Evolutionary conservation across 2,329 filamentous ascomycete species (phyloP), one percentile per base, ranked within the genome.

Genomic region (Colletotrichum trifolii): DNA sequence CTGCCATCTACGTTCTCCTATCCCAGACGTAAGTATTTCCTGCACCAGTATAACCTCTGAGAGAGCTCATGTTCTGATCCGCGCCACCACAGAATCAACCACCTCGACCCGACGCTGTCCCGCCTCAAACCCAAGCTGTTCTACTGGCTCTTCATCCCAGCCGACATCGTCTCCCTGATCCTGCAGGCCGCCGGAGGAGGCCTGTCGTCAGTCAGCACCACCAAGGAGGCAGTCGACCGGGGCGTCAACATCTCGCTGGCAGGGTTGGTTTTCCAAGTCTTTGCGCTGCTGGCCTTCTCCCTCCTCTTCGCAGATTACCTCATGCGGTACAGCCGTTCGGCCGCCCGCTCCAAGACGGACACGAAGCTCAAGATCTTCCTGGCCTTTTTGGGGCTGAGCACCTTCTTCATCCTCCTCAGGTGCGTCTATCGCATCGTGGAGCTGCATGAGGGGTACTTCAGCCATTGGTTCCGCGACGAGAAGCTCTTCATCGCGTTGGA

Each of bases 401-500:
- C 85, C 3, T 48, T 88, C 7, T 81, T 82, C 55, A 84, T 90
- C 67, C 81, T 89, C 54, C 80, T 85, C 8, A 78, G 87, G 33
- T 87, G 83, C 53, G 80, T 84, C 35, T 90, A 87, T 70, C 82
- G 87, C 48, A 84, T 88, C 36, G 83, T 82, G 0, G 87, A 90
- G 76, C 72, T 90, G 61, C 81, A 80, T 48, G 78, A 85, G 36
- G 87, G 87, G 2, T 89, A 85, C 76, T 71, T 68, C 6, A 85
- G 84, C 1, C 72, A 78, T 13, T 71, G 87, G 64, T 83, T 86
- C 54, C 73, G 72, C 42, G 73, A 83, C 45, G 72, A 84, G 68
- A 69, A 70, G 0, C 68, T 79, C 1, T 84, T 84, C 61, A 81
- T 84, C 52, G 76, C 69, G 0, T 67, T 84, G 3, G 82, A 84